Evolutionary conservation across 257 asterid genomes (phyloP), one percentile per base, ranked within the genome.

Genomic region (Cynanchum wilfordii): DNA sequence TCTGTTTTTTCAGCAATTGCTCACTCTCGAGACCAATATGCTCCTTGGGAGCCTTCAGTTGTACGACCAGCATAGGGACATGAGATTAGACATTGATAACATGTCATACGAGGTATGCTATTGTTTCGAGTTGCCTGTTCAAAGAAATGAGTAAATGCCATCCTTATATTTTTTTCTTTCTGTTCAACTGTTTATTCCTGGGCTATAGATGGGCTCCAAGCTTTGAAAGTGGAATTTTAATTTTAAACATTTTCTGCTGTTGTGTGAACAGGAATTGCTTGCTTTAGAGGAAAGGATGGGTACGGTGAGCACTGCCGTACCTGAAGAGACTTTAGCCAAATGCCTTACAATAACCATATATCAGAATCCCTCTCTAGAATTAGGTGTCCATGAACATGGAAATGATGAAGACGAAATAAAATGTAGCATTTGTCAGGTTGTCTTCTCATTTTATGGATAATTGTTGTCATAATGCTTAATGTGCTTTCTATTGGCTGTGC

Each of bases 221-320:
- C 4, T 29, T 59, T 36, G 22, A 20, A 13, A 33, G 25, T 45
- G 25, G 29, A 54, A 22, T 6, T 19, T 68, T 40, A 42, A 42
- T 11, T 17, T 27, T 40, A 51, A 4, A 30, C 33, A 65, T 36
- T 15, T 52, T 45, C 17, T 12, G 36, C 55, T 44, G 15, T 47
- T 38, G 44, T 40, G 20, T 68, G 24, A 66, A 76, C 88, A 94
- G 99, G 99, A 94, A 76, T 81, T 94, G 79, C 85, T 94, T 79
- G 97, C 95, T 79, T 84, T 94, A 33, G 99, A 84, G 84, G 99
- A 94, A 71, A 87, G 87, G 75, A 94, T 94, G 93, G 99, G 99
- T 62, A 82, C 87, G 1, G 97, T 94, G 63, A 91, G 97, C 82
- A 94, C 97, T 0, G 93, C 97, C 4, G 86, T 94, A 63, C 75